Conservation (phyloP, 306 rosid species). For the Quercus glauca region DNA sequence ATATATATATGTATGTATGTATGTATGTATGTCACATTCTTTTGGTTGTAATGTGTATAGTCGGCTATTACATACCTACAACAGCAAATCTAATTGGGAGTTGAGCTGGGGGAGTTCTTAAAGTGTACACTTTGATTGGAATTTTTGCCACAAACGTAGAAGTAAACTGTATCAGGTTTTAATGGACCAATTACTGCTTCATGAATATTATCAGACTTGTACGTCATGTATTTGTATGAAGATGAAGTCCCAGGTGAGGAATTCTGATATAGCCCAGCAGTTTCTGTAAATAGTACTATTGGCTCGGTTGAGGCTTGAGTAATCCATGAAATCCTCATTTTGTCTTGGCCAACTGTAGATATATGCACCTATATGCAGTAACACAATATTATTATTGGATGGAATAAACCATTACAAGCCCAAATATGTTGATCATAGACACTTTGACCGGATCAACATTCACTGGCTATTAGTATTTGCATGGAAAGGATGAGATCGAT, state of each 20-base stretch:
- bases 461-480: background rate
- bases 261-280: slow-evolving; percentile 33
- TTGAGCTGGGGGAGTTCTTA: slow-evolving; percentile 69
- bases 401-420: background rate
- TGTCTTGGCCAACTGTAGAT: slow-evolving; percentile 62
- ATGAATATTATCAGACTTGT: slow-evolving; percentile 60
- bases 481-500: background rate
- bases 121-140: slow-evolving; percentile 35
- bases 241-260: slow-evolving; percentile 45
- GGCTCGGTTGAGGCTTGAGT: slow-evolving; percentile 37
- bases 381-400: background rate
- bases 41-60: no score
- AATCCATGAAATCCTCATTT: slow-evolving; percentile 76
- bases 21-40: rapidly evolving
- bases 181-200: slow-evolving; percentile 68
- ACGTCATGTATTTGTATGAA: slow-evolving; percentile 29
- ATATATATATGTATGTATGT: no score
- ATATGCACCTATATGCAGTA: slow-evolving; percentile 69
- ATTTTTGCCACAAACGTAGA: slow-evolving; percentile 55
- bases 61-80: slow-evolving; percentile 32
- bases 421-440: background rate
- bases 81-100: slow-evolving; percentile 71
- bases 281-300: slow-evolving; percentile 46
- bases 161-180: slow-evolving; percentile 45
- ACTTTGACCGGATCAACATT: background rate